Base-by-base conservation (phyloP, 1,139 yeast genomes). In the Taphrina confusa region DNA sequence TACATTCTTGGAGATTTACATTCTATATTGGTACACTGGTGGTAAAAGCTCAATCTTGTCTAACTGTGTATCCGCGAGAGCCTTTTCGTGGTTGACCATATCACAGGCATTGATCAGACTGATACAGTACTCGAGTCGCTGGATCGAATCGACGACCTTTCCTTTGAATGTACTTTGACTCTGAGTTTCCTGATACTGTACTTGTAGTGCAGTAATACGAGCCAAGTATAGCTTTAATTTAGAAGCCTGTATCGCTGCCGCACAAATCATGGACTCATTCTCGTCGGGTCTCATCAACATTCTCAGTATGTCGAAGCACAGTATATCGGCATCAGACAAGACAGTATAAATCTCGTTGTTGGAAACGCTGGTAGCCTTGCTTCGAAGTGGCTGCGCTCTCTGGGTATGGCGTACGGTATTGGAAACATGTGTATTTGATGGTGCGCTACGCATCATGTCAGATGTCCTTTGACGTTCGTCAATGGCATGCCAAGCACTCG, bases 261-360 rank as follows among this genome's bases (percentile, higher is more conserved):
- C 22, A 8, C 12, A 8, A 14, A 42, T 42, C 31, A 42, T 14
- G 12, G 47, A 20, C 14, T 23, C 47, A 25, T 42, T 42, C 16
- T 42, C 47, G 11, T 25, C 46, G n/a, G 45, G 25, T 3, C 25
- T 30, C 4, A 50, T 37, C 34, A 36, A 12, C 56, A 25, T 27
- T 14, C 22, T 25, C 46, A 50, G 36, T 22, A 50, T 50, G 45
- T 36, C 46, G 25, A 50, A 50, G 33, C 45, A 39, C 12, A 36
- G 46, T 11, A 50, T 36, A 9, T 36, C 27, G 20, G 56, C 56
- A 1, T 25, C 5, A 11, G 42, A 30, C 44, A 50, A 9, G 6
- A 18, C 25, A 14, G 47, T 23, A 25, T 23, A n/a, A 4, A 42
- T 6, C 14, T 42, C 47, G 2, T 20, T 8, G 14, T 23, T 9